Percentiles rank a stretch among this genome's conserved stretches.
phyloP scores from a whole-genome alignment of 306 rosid genomes.

The Adenanthera pavonina region DNA sequence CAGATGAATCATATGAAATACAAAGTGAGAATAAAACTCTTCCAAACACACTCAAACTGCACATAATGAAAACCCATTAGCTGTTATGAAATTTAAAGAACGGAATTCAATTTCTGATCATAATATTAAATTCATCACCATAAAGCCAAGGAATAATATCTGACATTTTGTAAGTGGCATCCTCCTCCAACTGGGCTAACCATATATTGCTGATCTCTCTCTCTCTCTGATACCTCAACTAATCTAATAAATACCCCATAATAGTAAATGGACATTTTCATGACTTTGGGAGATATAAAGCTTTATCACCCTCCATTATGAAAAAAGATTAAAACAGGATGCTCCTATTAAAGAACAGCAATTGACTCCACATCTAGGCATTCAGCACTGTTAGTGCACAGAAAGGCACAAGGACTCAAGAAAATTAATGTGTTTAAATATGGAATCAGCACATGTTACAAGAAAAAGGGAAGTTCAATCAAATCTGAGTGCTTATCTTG shows the following conservation, averaged over 20 bases:
- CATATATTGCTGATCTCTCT: background rate
- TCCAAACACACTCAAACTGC: background rate
- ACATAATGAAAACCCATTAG: background rate
- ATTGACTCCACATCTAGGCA: background rate
- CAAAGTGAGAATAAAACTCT: background rate
- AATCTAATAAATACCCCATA: background rate
- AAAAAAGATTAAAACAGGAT: background rate
- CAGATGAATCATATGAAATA: background rate
- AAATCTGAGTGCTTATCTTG: background rate
- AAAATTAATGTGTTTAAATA: background rate
- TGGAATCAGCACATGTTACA: background rate
- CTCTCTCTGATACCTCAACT: background rate
- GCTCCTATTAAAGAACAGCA: background rate
- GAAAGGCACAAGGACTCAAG: background rate
- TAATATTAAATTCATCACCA: background rate
- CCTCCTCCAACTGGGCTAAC: background rate
- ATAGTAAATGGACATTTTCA: background rate
- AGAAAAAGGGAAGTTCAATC: background rate
- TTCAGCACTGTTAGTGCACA: background rate
- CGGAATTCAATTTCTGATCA: background rate
- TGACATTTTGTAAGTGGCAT: background rate
- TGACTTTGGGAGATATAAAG: background rate
- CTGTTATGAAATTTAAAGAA: background rate
- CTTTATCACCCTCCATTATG: background rate
- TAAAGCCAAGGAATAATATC: background rate